A percentile compares a stretch with the other conserved stretches of the same genome.
These are phyloP conservation scores for Fusarium fujikuroi DNA, from an alignment of 2,329 filamentous ascomycete genomes.

Conservation along the genomic window DNA sequence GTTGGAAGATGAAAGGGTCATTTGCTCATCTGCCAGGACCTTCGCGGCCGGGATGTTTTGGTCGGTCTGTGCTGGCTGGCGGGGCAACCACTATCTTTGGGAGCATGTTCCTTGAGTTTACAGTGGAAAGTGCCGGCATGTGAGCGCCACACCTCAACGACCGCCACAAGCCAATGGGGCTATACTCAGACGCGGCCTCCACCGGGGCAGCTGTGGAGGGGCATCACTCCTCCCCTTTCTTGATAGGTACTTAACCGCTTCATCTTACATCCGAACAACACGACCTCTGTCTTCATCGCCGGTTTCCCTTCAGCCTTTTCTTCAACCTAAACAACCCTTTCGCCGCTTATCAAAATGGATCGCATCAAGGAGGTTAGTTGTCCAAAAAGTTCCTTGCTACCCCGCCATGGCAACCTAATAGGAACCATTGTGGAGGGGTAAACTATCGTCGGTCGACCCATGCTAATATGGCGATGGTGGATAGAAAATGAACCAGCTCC, in stretches of 20 bases:
- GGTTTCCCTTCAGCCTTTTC: constrained; percentile 30
- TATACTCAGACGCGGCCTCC: constrained; percentile 33
- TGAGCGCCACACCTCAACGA: constrained; percentile 42
- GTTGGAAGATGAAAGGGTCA: constrained; percentile 29
- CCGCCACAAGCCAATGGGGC: constrained; percentile 46
- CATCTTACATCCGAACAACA: constrained; percentile 49
- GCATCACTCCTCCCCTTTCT: constrained; percentile 53
- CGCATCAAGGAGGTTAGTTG: constrained; percentile 86
- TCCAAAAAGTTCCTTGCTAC: constrained; percentile 36
- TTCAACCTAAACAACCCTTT: constrained; percentile 12
- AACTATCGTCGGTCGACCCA: constrained; percentile 33
- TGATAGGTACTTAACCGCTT: constrained; percentile 47
- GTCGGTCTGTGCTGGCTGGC: constrained; percentile 42
- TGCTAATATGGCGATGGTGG: constrained; percentile 40
- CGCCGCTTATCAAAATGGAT: constrained; percentile 70
- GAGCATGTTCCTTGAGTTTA: not conserved
- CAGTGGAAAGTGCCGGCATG: constrained; percentile 30
- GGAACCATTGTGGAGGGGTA: constrained; percentile 47
- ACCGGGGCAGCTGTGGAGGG: constrained; percentile 50
- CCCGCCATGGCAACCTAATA: constrained; percentile 46
- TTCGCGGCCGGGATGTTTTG: constrained; percentile 37
- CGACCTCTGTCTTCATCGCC: constrained; percentile 47
- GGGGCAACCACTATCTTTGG: constrained; percentile 43
- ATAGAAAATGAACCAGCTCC: constrained; percentile 95
- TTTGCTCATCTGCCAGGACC: constrained; percentile 8